Evolutionary conservation across 805 yeast species (phyloP).

Genomic region (Yamadazyma sp.): DNA sequence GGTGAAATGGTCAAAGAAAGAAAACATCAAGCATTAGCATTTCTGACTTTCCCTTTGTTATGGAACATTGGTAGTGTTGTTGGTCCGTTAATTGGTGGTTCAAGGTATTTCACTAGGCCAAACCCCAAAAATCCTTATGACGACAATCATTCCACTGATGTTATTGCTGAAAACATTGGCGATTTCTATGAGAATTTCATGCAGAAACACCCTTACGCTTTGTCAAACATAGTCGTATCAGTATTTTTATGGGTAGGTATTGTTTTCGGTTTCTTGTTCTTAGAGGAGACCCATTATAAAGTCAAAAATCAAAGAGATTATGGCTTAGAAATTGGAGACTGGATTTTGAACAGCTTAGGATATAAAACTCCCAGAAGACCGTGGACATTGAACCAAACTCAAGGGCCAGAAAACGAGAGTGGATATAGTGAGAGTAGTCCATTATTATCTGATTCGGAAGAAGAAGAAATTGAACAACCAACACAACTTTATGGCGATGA

Average conservation of each 20-base stretch:
- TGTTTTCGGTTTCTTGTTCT: constrained; percentile 29
- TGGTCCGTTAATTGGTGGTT: constrained; percentile 57
- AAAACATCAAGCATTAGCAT: constrained; percentile 60
- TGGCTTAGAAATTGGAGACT: constrained; percentile 39
- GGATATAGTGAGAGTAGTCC: neutral
- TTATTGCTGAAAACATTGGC: neutral
- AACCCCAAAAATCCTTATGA: constrained; percentile 6
- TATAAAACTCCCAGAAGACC: constrained; percentile 24
- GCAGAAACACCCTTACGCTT: constrained; percentile 33
- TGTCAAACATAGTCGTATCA: constrained; percentile 36
- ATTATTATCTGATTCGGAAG: neutral
- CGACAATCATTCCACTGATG: neutral
- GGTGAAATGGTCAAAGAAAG: constrained; percentile 59
- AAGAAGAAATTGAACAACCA: constrained; percentile 7
- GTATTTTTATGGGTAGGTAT: constrained; percentile 23
- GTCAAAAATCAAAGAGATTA: constrained; percentile 22
- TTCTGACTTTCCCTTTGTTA: constrained; percentile 57
- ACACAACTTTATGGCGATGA: constrained; percentile 9
- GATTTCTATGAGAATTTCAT: constrained; percentile 26
- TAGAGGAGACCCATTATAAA: constrained; percentile 35
- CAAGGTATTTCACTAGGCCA: constrained; percentile 51
- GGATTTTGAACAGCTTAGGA: constrained; percentile 23
- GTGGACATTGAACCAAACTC: constrained; percentile 18
- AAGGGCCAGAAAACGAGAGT: neutral
- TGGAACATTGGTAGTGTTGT: constrained; percentile 60